A percentile compares a stretch with the other conserved stretches of the same genome.
Conservation (phyloP, 2,329 filamentous ascomycete genomes). For the Claviceps purpurea region DNA sequence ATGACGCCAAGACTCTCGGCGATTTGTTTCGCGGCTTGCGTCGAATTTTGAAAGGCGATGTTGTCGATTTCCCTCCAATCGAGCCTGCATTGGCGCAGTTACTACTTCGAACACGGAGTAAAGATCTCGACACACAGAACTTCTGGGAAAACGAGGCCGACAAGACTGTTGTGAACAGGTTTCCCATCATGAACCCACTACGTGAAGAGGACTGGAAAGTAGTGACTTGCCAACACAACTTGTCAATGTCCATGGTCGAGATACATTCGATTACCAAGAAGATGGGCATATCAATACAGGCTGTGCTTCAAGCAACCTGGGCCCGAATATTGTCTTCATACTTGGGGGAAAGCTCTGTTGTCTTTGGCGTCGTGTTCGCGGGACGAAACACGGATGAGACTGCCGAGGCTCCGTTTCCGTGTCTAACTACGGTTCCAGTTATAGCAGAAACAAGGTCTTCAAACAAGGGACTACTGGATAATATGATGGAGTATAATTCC, state of each 20-base stretch:
- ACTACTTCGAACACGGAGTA: slow-evolving; percentile 19
- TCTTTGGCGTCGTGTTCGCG: slow-evolving; percentile 71
- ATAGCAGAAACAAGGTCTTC: slow-evolving; percentile 39
- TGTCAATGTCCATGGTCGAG: slow-evolving; percentile 26
- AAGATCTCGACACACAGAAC: slow-evolving; percentile 21
- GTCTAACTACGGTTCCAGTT: slow-evolving; percentile 69
- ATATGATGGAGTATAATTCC: slow-evolving; percentile 53
- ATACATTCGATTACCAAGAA: slow-evolving; percentile 44
- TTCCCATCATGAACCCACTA: slow-evolving; percentile 62
- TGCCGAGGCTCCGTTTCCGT: slow-evolving; percentile 54
- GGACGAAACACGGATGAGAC: slow-evolving; percentile 53
- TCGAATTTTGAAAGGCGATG: slow-evolving; percentile 12
- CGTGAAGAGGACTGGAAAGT: slow-evolving; percentile 21
- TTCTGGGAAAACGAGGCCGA: slow-evolving; percentile 53
- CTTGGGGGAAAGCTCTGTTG: slow-evolving; percentile 57
- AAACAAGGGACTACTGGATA: slow-evolving; percentile 42
- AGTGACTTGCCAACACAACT: slow-evolving; percentile 18
- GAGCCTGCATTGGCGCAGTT: slow-evolving; percentile 28
- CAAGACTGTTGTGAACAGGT: slow-evolving; percentile 48
- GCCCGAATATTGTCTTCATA: slow-evolving; percentile 61
- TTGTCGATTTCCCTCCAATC: slow-evolving; percentile 12
- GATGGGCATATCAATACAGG: slow-evolving; percentile 60
- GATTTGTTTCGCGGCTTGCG: slow-evolving; percentile 48
- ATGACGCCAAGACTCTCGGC: slow-evolving; percentile 66
- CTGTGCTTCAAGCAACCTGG: slow-evolving; percentile 67